Base-by-base conservation (phyloP, 495 filamentous ascomycete genomes). In the Aspergillus biplanus region DNA sequence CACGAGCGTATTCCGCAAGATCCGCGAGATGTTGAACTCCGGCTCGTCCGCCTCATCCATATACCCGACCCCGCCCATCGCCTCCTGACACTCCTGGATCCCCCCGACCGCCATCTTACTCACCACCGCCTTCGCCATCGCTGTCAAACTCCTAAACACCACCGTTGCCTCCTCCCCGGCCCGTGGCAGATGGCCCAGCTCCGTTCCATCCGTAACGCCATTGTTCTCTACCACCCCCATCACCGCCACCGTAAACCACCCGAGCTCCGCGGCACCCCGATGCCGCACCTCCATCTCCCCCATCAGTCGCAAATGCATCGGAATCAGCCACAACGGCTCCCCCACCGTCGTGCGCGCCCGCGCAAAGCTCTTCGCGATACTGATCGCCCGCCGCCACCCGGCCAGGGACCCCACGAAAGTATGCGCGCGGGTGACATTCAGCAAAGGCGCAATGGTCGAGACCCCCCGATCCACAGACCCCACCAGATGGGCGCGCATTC, bases 61-160 rank as follows among this genome's bases (percentile, higher is more conserved):
- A 64, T 90, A 92, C 6, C 90, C 89, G 0, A 92, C 85, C n/a
- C 90, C 90, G 16, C 90, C 90, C 58, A 93, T 83, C 1, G 83
- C 77, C 71, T 90, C 87, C 77, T 90, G 88, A 62, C 85, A 89
- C 58, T 84, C 83, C 52, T 84, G 84, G 39, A 92, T 70, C 0
- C 84, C 85, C 5, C 73, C 66, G 21, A 87, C 79, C 1, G 82
- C 68, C 57, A 80, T 69, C 61, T 87, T 84, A 68, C 85, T 86
- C 4, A 85, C 80, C 31, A 85, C 79, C 7, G 87, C 87, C 68
- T 92, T 93, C 42, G 83, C 72, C n/a, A 87, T 73, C 7, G 89
- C 86, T 2, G 87, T 89, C 21, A 93, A 69, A 3, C 86, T 74
- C 9, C 89, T 84, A 44, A 92, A 81, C 7, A 92, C 82, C 0